phyloP scores from a whole-genome alignment of 352 stramenopile genomes.

The Phytophthora ramorum region DNA sequence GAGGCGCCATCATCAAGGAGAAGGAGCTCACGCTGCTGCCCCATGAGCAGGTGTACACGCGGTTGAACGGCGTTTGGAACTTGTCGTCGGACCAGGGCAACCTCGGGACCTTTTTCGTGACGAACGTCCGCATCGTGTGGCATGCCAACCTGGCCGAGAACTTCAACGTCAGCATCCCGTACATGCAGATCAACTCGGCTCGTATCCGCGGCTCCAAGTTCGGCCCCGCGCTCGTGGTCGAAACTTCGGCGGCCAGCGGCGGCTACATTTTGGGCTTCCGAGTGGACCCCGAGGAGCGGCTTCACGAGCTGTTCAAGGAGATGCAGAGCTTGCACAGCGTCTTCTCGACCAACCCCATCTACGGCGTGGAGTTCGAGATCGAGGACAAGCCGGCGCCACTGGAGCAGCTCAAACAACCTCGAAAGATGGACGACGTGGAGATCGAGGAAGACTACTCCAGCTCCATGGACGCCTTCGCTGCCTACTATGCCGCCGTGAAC shows the following conservation, averaged over 20 bases:
- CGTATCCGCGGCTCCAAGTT: conserved; percentile 92
- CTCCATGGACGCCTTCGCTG: conserved; percentile 89
- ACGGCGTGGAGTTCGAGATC: conserved; percentile 90
- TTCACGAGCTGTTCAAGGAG: conserved; percentile 89
- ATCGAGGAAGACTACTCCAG: conserved; percentile 89
- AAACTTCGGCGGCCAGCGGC: conserved; percentile 81
- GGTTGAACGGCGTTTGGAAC: conserved; percentile 92
- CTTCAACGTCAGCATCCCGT: conserved; percentile 96
- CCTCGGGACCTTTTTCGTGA: conserved; percentile 93
- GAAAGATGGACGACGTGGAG: conserved; percentile 88
- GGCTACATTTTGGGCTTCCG: conserved; percentile 94
- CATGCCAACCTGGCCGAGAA: conserved; percentile 94
- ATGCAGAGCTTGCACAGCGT: conserved; percentile 85
- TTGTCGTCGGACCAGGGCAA: conserved; percentile 93
- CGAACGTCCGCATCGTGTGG: conserved; percentile 94
- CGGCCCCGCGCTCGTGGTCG: conserved; percentile 89
- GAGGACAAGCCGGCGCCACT: conserved; percentile 76
- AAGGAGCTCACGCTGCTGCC: conserved; percentile 88
- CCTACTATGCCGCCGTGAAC: conserved; percentile 90
- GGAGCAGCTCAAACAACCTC: conserved; percentile 72
- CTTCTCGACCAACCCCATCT: conserved; percentile 89
- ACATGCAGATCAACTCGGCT: conserved; percentile 93
- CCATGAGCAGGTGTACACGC: conserved; percentile 91
- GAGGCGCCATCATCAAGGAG: conserved; percentile 92
- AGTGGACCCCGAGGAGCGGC: conserved; percentile 86